These are phyloP conservation scores for Bjerkandera adusta DNA, from an alignment of 1,284 basidiomycete genomes.

Conservation along the genomic window DNA sequence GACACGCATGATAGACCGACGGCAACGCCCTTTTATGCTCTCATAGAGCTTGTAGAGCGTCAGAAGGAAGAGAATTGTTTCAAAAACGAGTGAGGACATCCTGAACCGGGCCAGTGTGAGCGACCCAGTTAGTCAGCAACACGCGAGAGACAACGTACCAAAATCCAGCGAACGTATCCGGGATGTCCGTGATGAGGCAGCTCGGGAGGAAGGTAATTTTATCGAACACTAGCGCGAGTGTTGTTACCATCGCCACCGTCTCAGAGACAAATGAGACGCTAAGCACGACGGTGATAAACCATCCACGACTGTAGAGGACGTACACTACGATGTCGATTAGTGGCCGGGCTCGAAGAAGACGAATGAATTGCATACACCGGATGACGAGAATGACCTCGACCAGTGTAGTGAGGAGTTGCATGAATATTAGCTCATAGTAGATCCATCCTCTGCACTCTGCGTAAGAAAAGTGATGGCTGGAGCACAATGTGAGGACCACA, in stretches of 20 bases:
- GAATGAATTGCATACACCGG: conserved; percentile 1
- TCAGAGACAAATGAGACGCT: conserved; percentile 8
- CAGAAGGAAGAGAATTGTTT: conserved; percentile 32
- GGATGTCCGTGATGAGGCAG: conserved; percentile 40
- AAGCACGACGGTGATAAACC: conserved; percentile 6
- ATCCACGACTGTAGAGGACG: conserved; percentile 14
- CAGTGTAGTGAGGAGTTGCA: conserved; percentile 6
- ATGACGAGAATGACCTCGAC: conserved; percentile 7
- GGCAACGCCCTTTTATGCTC: conserved; percentile 24
- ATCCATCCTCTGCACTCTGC: conserved; percentile 9
- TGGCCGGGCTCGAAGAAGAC: too few species aligned
- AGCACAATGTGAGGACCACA: not conserved
- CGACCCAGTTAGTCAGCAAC: too few species aligned
- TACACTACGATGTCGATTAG: too few species aligned
- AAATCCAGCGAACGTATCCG: conserved; percentile 8
- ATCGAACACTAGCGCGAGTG: conserved; percentile 37
- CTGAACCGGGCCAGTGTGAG: too few species aligned
- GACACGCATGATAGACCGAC: conserved; percentile 29
- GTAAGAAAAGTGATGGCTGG: not conserved
- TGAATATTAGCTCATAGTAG: conserved; percentile 7
- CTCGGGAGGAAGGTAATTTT: conserved; percentile 58
- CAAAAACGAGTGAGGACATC: conserved; percentile 28
- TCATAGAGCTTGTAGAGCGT: conserved; percentile 31
- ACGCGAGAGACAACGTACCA: conserved; percentile 12
- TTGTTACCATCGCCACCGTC: conserved; percentile 7